Evolutionary conservation across 2,329 filamentous ascomycete genomes (phyloP).

Genomic region (Pseudocercospora cruenta): DNA sequence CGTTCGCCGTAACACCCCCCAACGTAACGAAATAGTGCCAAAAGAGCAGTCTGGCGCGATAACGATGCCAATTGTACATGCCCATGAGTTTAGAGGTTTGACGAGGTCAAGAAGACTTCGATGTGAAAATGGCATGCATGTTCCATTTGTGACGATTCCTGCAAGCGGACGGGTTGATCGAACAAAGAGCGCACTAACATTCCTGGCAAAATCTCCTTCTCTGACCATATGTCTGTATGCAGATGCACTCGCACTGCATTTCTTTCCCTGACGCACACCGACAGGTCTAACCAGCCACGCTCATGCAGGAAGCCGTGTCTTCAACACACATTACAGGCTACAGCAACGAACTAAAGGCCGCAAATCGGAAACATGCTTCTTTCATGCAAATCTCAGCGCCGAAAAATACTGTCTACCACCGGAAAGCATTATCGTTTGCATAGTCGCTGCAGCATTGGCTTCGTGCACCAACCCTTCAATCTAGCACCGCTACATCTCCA

Average conservation of each 20-base stretch:
- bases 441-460: not conserved
- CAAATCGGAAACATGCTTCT: not conserved
- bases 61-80: slow-evolving; percentile 14
- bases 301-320: not conserved
- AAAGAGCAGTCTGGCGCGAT: not conserved
- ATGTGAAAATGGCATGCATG: slow-evolving; percentile 8
- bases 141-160: not conserved
- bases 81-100: slow-evolving; percentile 7
- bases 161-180: not conserved
- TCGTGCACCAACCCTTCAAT: not conserved
- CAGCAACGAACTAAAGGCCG: not conserved
- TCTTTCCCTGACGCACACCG: not conserved
- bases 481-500: not conserved
- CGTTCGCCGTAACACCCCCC: slow-evolving; percentile 71
- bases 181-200: not conserved
- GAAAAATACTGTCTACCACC: not conserved
- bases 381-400: not conserved
- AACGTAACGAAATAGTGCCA: slow-evolving; percentile 58
- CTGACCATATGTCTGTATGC: not conserved
- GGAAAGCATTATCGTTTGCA: not conserved
- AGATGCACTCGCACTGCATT: not conserved
- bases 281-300: not conserved
- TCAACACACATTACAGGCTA: not conserved
- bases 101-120: not conserved
- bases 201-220: not conserved